Evolutionary conservation across 345 rosid genomes (phyloP).

Genomic region (Theobroma cacao): DNA sequence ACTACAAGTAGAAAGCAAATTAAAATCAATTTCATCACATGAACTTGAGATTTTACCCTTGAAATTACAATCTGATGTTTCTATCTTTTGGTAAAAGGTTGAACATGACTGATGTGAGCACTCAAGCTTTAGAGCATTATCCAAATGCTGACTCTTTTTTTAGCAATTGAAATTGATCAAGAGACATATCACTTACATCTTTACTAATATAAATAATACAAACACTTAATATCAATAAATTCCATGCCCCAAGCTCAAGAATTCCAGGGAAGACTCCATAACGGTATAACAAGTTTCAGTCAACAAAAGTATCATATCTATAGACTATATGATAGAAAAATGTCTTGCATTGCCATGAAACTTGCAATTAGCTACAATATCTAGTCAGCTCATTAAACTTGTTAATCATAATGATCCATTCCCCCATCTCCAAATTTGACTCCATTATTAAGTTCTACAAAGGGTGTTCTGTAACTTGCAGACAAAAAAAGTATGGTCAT

Average conservation of each 20-base stretch:
- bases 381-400: neutral
- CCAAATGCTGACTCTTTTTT: neutral
- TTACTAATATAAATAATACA: neutral
- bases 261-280: neutral
- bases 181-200: neutral
- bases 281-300: conserved; percentile 6
- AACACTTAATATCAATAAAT: neutral
- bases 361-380: conserved; percentile 1
- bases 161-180: neutral
- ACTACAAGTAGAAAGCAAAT: neutral
- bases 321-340: neutral
- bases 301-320: neutral
- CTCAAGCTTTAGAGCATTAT: neutral
- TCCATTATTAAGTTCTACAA: neutral
- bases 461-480: neutral
- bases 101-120: neutral
- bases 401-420: neutral
- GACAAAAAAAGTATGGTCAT: too few species aligned
- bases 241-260: neutral
- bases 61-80: neutral
- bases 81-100: neutral
- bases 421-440: neutral
- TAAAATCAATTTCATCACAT: neutral
- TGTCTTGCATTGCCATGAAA: neutral
- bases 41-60: neutral